Percentiles rank a stretch among this genome's conserved stretches.
Evolutionary conservation across 1,139 yeast genomes (phyloP).

Genomic region (Pichia sp.): DNA sequence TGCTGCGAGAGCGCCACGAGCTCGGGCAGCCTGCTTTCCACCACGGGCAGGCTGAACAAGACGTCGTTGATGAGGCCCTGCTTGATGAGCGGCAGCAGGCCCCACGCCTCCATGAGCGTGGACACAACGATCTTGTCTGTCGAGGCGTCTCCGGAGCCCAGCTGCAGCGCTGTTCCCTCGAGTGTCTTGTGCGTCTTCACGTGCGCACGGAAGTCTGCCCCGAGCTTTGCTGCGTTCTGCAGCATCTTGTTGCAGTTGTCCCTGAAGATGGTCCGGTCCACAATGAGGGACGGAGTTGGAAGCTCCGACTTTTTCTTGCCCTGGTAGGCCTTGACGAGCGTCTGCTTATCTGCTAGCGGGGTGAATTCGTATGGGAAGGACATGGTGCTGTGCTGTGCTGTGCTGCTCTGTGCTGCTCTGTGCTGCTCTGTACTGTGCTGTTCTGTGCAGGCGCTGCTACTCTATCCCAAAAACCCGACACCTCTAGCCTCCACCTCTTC

Average conservation of each 20-base stretch:
- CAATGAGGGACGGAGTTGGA: constrained; percentile 55
- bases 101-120: constrained; percentile 63
- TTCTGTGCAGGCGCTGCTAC: too few relatives aligned
- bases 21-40: constrained; percentile 47
- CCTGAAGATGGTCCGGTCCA: constrained; percentile 38
- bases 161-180: constrained; percentile 44
- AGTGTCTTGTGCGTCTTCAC: constrained; percentile 69
- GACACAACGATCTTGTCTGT: constrained; percentile 61
- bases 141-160: constrained; percentile 36
- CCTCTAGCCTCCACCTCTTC: background rate
- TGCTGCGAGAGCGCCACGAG: constrained; percentile 41
- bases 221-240: constrained; percentile 30
- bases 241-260: constrained; percentile 42
- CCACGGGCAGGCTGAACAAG: constrained; percentile 66
- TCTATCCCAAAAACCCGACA: too few relatives aligned
- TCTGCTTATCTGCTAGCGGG: constrained; percentile 26
- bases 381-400: constrained; percentile 11
- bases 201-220: constrained; percentile 40
- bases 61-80: constrained; percentile 51
- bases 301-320: constrained; percentile 18
- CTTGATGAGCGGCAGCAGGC: constrained; percentile 16
- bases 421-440: too few relatives aligned
- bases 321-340: constrained; percentile 19
- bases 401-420: background rate
- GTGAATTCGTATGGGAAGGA: constrained; percentile 23